Conservation (phyloP, 2,329 filamentous ascomycete genomes). For the Epichloe scottii region DNA sequence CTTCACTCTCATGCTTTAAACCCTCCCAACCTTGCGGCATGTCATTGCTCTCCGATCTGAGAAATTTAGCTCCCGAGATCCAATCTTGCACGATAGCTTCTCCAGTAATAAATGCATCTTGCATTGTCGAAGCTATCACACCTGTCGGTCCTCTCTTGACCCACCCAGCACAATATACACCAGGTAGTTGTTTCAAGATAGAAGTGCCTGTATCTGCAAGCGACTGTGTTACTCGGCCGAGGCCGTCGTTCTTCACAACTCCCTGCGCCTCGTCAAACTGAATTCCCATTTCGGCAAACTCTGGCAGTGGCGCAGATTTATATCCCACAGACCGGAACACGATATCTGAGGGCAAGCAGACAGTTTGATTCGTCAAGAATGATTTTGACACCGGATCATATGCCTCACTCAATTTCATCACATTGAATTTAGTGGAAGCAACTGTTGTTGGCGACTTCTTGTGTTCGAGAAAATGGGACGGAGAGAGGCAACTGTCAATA, state of each 20-base stretch:
- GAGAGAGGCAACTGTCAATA: slow-evolving; percentile 74
- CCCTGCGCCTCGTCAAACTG: slow-evolving; percentile 65
- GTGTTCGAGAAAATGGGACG: slow-evolving; percentile 50
- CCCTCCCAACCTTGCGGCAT: slow-evolving; percentile 58
- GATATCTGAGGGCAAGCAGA: slow-evolving; percentile 50
- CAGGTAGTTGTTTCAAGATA: slow-evolving; percentile 37
- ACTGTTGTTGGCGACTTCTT: slow-evolving; percentile 35
- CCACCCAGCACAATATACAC: slow-evolving; percentile 91
- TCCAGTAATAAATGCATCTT: slow-evolving; percentile 81
- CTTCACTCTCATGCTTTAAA: slow-evolving; percentile 45
- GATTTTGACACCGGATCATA: slow-evolving; percentile 40
- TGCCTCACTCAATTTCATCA: slow-evolving; percentile 41
- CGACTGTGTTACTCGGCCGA: slow-evolving; percentile 51
- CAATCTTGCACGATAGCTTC: slow-evolving; percentile 78
- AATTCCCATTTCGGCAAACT: slow-evolving; percentile 60
- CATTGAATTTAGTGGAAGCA: slow-evolving; percentile 54
- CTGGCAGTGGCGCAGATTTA: slow-evolving; percentile 64
- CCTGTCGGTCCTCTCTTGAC: slow-evolving; percentile 90
- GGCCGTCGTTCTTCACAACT: slow-evolving; percentile 69
- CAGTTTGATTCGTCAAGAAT: slow-evolving; percentile 33
- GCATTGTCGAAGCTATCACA: slow-evolving; percentile 92
- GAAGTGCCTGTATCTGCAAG: slow-evolving; percentile 20
- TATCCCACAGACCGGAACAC: slow-evolving; percentile 96
- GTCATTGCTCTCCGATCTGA: slow-evolving; percentile 12
- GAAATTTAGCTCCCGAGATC: slow-evolving; percentile 31